Percentiles rank a stretch among this genome's conserved stretches.
Evolutionary conservation across 2,329 filamentous ascomycete genomes (phyloP).

Genomic region (Nemania sp.): DNA sequence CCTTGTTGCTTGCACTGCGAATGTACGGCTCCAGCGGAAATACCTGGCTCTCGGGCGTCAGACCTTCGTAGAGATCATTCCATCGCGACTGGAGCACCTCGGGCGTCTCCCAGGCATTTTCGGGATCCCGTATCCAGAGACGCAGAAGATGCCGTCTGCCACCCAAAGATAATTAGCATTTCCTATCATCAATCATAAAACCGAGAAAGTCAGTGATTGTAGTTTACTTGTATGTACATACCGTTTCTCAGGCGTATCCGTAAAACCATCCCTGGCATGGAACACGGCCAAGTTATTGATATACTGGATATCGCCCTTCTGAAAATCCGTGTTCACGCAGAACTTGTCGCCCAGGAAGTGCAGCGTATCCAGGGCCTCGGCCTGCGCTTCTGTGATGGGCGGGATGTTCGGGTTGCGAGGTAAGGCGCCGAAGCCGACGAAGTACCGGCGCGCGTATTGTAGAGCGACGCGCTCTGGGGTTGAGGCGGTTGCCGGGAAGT

Average conservation of each 20-base stretch:
- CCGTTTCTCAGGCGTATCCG: conserved; percentile 48
- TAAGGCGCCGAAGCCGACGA: conserved; percentile 60
- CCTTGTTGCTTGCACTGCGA: conserved; percentile 44
- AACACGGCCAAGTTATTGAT: conserved; percentile 59
- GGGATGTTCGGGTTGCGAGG: conserved; percentile 59
- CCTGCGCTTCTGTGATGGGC: conserved; percentile 56
- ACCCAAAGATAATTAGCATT: conserved; percentile 9
- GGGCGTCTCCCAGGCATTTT: conserved; percentile 54
- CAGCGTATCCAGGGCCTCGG: conserved; percentile 55
- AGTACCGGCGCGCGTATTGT: conserved; percentile 62
- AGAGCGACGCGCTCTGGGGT: conserved; percentile 58
- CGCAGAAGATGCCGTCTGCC: conserved; percentile 52
- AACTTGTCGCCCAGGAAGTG: conserved; percentile 54
- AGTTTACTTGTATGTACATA: conserved; percentile 36
- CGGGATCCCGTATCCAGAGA: conserved; percentile 54
- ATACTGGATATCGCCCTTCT: conserved; percentile 57
- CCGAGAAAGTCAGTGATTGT: no score
- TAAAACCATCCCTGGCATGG: conserved; percentile 56
- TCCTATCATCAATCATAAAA: not conserved
- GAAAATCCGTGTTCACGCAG: conserved; percentile 49
- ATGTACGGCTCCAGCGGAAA: conserved; percentile 61
- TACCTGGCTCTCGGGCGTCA: conserved; percentile 55
- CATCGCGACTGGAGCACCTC: conserved; percentile 50
- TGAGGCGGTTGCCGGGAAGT: conserved; percentile 51
- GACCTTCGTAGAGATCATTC: conserved; percentile 56